phyloP scores from a whole-genome alignment of 805 yeast genomes.

The Saturnispora diversa region DNA sequence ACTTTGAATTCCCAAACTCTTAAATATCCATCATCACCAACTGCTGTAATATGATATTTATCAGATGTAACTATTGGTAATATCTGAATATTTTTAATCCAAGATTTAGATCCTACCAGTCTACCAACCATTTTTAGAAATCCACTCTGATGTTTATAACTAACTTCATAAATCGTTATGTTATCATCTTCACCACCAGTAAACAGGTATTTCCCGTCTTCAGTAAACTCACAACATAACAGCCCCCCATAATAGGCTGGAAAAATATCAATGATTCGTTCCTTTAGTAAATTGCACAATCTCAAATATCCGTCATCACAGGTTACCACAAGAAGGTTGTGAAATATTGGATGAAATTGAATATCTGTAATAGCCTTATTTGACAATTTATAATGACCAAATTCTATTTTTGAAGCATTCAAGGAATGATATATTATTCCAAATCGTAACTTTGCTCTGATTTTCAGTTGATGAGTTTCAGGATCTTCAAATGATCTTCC shows the following conservation, averaged over 20 bases:
- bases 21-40: conserved; percentile 48
- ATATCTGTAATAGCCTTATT: conserved; percentile 48
- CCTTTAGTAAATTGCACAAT: conserved; percentile 42
- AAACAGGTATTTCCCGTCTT: conserved; percentile 39
- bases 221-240: conserved; percentile 39
- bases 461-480: conserved; percentile 22
- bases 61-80: conserved; percentile 31
- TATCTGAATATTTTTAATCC: conserved; percentile 40
- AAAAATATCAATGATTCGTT: conserved; percentile 41
- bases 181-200: conserved; percentile 52
- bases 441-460: not conserved
- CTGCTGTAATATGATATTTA: conserved; percentile 42
- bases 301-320: conserved; percentile 60
- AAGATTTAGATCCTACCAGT: conserved; percentile 43
- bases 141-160: conserved; percentile 9
- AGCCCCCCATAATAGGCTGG: conserved; percentile 65
- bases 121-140: conserved; percentile 25
- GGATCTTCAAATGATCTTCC: conserved; percentile 44
- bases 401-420: conserved; percentile 4
- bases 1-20: conserved; percentile 46
- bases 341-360: conserved; percentile 34
- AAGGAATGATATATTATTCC: not conserved
- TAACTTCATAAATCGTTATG: conserved; percentile 36
- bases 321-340: conserved; percentile 40
- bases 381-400: conserved; percentile 59